Evolutionary conservation across 306 rosid species (phyloP), one percentile per base, ranked within the genome.

Genomic region (Luffa acutangula): DNA sequence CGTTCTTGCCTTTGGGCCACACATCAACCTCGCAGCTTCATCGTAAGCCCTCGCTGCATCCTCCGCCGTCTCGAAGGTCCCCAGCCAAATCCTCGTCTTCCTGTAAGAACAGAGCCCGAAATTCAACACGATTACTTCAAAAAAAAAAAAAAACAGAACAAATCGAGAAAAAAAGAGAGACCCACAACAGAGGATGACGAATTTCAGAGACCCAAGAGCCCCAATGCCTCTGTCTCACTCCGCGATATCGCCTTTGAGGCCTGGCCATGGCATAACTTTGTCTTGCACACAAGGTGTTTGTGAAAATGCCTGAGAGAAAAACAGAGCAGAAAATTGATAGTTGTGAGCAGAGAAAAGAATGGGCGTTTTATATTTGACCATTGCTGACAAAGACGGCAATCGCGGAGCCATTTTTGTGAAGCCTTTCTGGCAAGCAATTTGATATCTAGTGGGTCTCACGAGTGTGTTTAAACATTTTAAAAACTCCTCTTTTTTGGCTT

Each of bases 191-290:
- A 36, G 79, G 79, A n/a, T 51, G 65, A 7, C 65, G 79, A 76
- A 76, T 76, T 34, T 76, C 79, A 11, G 79, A 76, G 8, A 76
- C 79, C 79, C 79, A 76, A 54, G 79, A 76, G 66, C 79, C 79
- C 79, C 79, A 76, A 56, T 76, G 79, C 64, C 79, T 17, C 3
- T 76, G 79, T 34, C 79, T 62, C 5, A 76, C 79, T 3, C 79
- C 79, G 15, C 79, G 79, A 14, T 76, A 76, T 39, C 66, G 65
- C 49, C 37, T 53, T 37, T 54, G 79, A 14, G 63, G 79, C 14
- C 79, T 52, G 51, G 64, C 66, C 79, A 76, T 76, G 33, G 59
- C 39, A 25, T 21, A 17, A 34, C 59, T 34, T 15, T 12, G 1
- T 7, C 2, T 2, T 1, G 3, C 25, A 8, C 71, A 14, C 21